These are phyloP conservation scores for Corymbia calophylla DNA, from an alignment of 441 rosid species.

Conservation along the genomic window DNA sequence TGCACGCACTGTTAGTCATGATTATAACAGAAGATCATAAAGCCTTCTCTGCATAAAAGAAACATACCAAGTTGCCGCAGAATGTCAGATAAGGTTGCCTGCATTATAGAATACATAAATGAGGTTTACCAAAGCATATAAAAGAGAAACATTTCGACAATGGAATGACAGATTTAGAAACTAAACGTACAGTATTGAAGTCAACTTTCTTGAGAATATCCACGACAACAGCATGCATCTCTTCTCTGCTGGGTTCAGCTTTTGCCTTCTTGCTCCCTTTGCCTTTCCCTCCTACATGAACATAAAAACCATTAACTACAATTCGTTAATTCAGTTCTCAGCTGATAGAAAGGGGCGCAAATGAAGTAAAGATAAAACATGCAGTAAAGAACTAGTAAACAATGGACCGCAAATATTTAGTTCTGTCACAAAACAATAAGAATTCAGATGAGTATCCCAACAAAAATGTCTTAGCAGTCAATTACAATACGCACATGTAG, in stretches of 20 bases:
- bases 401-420: not conserved
- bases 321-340: not conserved
- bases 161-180: not conserved
- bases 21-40: not conserved
- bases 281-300: slow-evolving; percentile 36
- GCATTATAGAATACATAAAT: slow-evolving; percentile 16
- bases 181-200: slow-evolving; percentile 78
- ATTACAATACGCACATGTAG: not conserved
- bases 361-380: not conserved
- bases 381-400: not conserved
- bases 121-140: not conserved
- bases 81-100: slow-evolving; percentile 93
- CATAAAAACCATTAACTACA: slow-evolving; percentile 1
- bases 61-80: slow-evolving; percentile 68
- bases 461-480: not conserved
- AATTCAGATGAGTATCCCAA: not conserved
- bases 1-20: not conserved
- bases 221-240: slow-evolving; percentile 81
- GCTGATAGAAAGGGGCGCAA: not conserved
- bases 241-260: slow-evolving; percentile 69
- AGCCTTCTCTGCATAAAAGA: not conserved
- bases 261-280: slow-evolving; percentile 59
- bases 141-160: not conserved
- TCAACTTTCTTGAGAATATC: slow-evolving; percentile 86
- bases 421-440: not conserved